phyloP scores from a whole-genome alignment of 176 grass and related monocot genomes.

The Lolium perenne region DNA sequence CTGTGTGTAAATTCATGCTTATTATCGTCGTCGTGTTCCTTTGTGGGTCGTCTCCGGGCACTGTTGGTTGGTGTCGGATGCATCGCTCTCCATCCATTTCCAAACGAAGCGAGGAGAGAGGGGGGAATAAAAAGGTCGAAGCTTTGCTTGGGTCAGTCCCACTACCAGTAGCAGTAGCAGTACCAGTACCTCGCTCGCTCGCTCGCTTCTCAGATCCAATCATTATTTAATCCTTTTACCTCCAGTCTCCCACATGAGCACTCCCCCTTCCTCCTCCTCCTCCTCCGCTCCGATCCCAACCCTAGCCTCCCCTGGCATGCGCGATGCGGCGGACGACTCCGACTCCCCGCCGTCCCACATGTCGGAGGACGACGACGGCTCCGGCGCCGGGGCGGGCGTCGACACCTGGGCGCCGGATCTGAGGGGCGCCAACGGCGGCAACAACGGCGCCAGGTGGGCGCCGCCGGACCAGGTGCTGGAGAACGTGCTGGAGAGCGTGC shows the following conservation, averaged over 20 bases:
- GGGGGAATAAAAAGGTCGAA: conserved; percentile 41
- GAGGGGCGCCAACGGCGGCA: conserved; percentile 42
- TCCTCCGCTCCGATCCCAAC: conserved; percentile 59
- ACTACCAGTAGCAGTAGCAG: not conserved
- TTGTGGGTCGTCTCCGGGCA: conserved; percentile 2
- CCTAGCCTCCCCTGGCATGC: conserved; percentile 58
- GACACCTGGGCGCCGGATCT: conserved; percentile 70
- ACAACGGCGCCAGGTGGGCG: conserved; percentile 38
- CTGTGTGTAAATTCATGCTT: not conserved
- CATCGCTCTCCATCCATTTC: conserved; percentile 1
- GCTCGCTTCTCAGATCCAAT: conserved; percentile 71
- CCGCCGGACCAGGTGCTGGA: conserved; percentile 91
- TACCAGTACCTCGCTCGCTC: too few species aligned
- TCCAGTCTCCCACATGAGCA: conserved; percentile 63
- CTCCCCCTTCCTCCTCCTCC: conserved; percentile 34
- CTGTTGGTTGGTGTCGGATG: not conserved
- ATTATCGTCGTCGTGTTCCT: not conserved
- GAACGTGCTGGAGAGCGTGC: conserved; percentile 92
- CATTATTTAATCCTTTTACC: conserved; percentile 81
- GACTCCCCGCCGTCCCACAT: conserved; percentile 67
- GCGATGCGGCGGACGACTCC: conserved; percentile 53
- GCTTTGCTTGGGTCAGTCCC: conserved; percentile 33
- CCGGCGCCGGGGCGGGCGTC: conserved; percentile 32
- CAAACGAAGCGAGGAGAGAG: not conserved
- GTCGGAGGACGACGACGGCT: conserved; percentile 75